Percentiles rank a stretch among this genome's conserved stretches.
Evolutionary conservation across 768 basidiomycete species (phyloP).

Genomic region (Suillus ampliporus): DNA sequence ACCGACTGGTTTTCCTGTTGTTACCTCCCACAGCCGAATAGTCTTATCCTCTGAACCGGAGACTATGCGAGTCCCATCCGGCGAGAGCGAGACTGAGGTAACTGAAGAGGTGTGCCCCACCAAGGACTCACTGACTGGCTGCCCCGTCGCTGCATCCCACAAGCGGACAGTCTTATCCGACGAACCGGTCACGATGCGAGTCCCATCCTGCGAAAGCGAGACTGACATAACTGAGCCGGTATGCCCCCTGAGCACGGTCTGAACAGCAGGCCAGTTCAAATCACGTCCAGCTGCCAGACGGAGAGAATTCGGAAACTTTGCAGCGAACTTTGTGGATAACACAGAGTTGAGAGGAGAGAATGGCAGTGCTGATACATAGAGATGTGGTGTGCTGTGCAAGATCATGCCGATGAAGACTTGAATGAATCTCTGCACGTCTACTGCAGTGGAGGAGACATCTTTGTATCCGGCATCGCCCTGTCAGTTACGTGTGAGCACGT

Average conservation of each 20-base stretch:
- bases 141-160: constrained; percentile 8
- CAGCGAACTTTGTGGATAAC: constrained; percentile 13
- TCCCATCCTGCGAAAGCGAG: constrained; percentile 2
- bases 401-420: constrained; percentile 36
- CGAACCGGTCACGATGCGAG: constrained; percentile 5
- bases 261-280: neutral
- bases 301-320: constrained; percentile 16
- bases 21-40: constrained; percentile 6
- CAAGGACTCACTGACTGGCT: neutral
- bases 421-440: constrained; percentile 38
- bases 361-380: constrained; percentile 46
- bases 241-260: neutral
- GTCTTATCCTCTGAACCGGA: neutral
- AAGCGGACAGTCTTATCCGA: neutral
- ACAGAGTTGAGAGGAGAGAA: constrained; percentile 35
- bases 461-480: constrained; percentile 3
- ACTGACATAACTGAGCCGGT: rapidly evolving
- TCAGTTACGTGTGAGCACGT: neutral
- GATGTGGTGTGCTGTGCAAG: constrained; percentile 39
- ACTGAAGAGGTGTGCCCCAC: neutral
- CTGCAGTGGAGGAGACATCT: constrained; percentile 10
- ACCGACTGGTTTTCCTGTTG: neutral
- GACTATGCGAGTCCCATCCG: constrained; percentile 3
- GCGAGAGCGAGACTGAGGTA: neutral
- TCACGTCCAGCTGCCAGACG: neutral